These are phyloP conservation scores for Flaveria ramosissima DNA, from an alignment of 129 eudicot species.

Conservation along the genomic window DNA sequence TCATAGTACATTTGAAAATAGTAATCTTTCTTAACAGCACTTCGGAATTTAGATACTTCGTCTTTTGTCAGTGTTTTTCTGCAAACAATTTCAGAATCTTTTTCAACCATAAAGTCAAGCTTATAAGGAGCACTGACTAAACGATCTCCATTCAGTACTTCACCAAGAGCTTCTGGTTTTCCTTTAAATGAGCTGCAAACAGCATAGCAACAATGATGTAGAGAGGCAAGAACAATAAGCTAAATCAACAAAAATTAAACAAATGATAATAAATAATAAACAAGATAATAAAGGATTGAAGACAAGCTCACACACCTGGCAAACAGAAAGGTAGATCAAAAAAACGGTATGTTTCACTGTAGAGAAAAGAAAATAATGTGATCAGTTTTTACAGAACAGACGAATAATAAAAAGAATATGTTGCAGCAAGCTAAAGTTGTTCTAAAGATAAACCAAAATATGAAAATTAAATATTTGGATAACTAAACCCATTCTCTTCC, in stretches of 20 bases:
- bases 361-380: slow-evolving; percentile 23
- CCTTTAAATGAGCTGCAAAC: slow-evolving; percentile 56
- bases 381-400: slow-evolving; percentile 8
- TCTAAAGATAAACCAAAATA: neutral
- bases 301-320: slow-evolving; percentile 43
- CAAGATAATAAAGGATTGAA: neutral
- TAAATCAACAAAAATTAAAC: neutral
- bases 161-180: slow-evolving; percentile 83
- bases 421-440: neutral
- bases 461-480: neutral
- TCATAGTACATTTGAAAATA: slow-evolving; percentile 69
- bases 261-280: neutral
- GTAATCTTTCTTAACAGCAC: slow-evolving; percentile 60
- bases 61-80: slow-evolving; percentile 52
- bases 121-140: slow-evolving; percentile 75
- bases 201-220: slow-evolving; percentile 8
- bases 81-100: slow-evolving; percentile 60
- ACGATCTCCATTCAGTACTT: slow-evolving; percentile 81
- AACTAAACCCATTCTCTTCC: slow-evolving; percentile 15
- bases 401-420: slow-evolving; percentile 1
- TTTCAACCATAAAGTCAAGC: slow-evolving; percentile 64
- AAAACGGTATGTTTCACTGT: slow-evolving; percentile 66
- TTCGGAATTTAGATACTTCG: slow-evolving; percentile 53
- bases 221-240: neutral
- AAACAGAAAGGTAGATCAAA: slow-evolving; percentile 51